Evolutionary conservation across 768 basidiomycete species (phyloP).

Genomic region (Pilatotrama ljubarskyi): DNA sequence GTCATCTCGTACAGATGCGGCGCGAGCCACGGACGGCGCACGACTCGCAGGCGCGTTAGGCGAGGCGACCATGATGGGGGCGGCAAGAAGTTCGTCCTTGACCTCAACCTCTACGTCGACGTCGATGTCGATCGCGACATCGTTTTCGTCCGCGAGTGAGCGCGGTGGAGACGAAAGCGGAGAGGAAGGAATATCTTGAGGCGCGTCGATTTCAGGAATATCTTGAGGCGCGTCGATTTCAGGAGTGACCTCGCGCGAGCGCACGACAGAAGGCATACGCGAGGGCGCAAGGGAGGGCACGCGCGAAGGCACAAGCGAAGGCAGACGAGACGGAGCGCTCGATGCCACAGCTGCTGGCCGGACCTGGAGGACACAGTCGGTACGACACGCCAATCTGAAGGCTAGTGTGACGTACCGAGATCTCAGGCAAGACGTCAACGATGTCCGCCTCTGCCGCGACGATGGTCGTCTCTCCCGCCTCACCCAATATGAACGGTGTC

Average conservation of each 20-base stretch:
- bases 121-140: background rate
- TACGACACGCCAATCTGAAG: no score
- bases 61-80: background rate
- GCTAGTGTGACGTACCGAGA: background rate
- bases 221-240: background rate
- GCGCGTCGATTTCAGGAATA: background rate
- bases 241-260: conserved; percentile 6
- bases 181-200: conserved; percentile 12
- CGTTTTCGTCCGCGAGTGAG: background rate
- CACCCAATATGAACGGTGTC: conserved; percentile 1
- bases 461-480: no score
- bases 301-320: background rate
- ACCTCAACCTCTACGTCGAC: background rate
- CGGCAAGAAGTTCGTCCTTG: background rate
- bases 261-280: background rate
- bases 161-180: conserved; percentile 21
- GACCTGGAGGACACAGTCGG: background rate
- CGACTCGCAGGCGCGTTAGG: background rate
- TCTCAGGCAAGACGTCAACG: background rate
- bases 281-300: background rate
- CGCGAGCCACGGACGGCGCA: background rate
- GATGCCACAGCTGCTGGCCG: no score
- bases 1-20: background rate
- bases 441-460: background rate
- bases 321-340: no score